A percentile compares a stretch with the other conserved stretches of the same genome.
Evolutionary conservation across 1,284 basidiomycete species (phyloP).

Genomic region (Boletellus deceptivus): DNA sequence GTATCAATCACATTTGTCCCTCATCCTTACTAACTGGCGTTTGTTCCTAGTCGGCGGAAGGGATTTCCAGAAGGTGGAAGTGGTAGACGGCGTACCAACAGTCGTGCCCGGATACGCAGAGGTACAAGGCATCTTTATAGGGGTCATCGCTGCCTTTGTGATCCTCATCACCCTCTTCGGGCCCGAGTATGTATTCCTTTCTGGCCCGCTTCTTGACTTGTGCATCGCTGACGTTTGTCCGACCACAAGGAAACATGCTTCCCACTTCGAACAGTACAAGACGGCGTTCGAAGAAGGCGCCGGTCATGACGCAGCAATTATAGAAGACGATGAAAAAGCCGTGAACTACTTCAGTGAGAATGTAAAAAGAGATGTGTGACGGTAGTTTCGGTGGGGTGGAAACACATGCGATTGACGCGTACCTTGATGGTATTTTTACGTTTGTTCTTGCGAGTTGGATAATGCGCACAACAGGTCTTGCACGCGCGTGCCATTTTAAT

Average conservation of each 20-base stretch:
- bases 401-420: too few relatives aligned
- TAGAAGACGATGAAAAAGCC: constrained; percentile 12
- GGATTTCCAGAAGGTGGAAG: constrained; percentile 53
- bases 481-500: too few relatives aligned
- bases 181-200: constrained; percentile 57
- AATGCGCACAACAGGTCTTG: too few relatives aligned
- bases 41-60: constrained; percentile 53
- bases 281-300: constrained; percentile 77
- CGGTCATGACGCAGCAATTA: constrained; percentile 43
- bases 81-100: constrained; percentile 42
- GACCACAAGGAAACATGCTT: constrained; percentile 62
- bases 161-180: constrained; percentile 67
- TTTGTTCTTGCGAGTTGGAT: too few relatives aligned
- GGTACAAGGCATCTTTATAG: constrained; percentile 87
- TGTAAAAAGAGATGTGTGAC: constrained; percentile 8
- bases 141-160: constrained; percentile 66
- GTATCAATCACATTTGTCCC: constrained; percentile 26
- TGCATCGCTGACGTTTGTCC: background rate
- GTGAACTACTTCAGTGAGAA: constrained; percentile 9
- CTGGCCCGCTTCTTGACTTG: background rate
- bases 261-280: constrained; percentile 82
- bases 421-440: too few relatives aligned
- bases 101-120: constrained; percentile 79
- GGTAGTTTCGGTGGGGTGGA: too few relatives aligned
- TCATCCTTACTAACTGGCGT: background rate